Conservation (phyloP, 2,329 filamentous ascomycete genomes). For the Myriosclerotinia scirpicola region DNA sequence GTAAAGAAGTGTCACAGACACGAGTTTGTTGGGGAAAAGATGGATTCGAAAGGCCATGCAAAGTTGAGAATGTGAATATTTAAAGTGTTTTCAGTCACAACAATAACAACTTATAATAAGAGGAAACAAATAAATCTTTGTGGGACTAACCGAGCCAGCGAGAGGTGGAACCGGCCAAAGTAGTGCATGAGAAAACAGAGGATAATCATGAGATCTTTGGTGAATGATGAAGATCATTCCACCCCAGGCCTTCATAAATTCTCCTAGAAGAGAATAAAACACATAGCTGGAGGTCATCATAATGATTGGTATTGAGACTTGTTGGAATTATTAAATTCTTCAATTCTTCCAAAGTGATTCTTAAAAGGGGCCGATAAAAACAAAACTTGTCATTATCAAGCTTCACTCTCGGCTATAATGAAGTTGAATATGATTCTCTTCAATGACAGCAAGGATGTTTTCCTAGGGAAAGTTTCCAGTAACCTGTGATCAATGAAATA, state of each 20-base stretch:
- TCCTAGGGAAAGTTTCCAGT: neutral
- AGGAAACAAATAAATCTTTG: neutral
- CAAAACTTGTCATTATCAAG: neutral
- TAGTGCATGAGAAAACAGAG: neutral
- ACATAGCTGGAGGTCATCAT: neutral
- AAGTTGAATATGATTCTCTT: neutral
- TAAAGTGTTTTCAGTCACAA: neutral
- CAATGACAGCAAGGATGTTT: neutral
- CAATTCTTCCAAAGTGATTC: conserved; percentile 15
- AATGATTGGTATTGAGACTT: neutral
- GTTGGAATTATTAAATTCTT: neutral
- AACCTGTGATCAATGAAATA: neutral
- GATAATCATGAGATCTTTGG: conserved; percentile 1
- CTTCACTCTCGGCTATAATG: neutral
- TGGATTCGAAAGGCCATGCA: conserved; percentile 3
- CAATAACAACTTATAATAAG: neutral
- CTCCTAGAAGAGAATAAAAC: neutral
- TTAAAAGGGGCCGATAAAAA: conserved; percentile 9
- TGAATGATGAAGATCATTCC: conserved; percentile 20
- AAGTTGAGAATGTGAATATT: neutral
- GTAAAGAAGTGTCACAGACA: conserved; percentile 5
- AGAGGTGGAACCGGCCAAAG: neutral
- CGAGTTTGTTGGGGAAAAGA: neutral
- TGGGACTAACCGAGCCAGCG: conserved; percentile 10
- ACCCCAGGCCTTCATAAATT: neutral